These are phyloP conservation scores for Globisporangium sylvaticum DNA, from an alignment of 352 stramenopile genomes.

Conservation along the genomic window DNA sequence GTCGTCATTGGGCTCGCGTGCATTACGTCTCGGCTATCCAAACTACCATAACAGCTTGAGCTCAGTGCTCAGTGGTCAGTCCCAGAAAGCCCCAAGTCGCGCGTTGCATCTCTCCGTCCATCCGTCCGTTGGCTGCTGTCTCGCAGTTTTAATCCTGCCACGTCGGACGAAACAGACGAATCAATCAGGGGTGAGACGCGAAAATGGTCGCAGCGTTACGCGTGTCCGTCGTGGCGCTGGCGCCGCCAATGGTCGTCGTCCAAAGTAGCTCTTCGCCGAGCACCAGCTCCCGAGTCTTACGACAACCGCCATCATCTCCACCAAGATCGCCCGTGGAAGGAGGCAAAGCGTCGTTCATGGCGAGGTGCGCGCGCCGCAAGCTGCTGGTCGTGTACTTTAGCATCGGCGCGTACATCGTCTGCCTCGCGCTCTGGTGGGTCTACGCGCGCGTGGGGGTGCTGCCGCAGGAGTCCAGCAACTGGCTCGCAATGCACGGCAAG, in stretches of 20 bases:
- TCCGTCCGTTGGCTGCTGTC: no score
- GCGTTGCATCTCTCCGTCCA: neutral
- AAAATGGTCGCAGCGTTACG: neutral
- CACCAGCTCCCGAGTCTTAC: neutral
- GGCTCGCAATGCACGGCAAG: conserved; percentile 8
- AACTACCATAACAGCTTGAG: neutral
- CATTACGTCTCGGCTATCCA: neutral
- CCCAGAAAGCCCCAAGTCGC: neutral
- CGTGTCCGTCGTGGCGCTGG: conserved; percentile 1
- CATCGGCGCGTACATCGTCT: conserved; percentile 3
- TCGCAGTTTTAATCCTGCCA: neutral
- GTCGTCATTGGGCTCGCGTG: no score
- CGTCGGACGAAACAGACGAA: neutral
- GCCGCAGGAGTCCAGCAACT: neutral
- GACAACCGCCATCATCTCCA: neutral
- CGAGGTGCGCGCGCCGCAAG: conserved; percentile 5
- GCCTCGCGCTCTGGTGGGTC: conserved; percentile 11
- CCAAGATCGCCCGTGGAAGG: neutral
- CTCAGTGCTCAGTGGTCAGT: neutral
- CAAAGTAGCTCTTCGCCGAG: neutral
- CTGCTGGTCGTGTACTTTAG: neutral
- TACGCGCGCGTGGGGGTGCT: neutral
- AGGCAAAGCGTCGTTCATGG: neutral
- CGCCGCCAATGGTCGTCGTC: neutral
- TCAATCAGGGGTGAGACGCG: neutral